phyloP scores from a whole-genome alignment of 1,284 basidiomycete genomes.

The Exobasidium rhododendri region DNA sequence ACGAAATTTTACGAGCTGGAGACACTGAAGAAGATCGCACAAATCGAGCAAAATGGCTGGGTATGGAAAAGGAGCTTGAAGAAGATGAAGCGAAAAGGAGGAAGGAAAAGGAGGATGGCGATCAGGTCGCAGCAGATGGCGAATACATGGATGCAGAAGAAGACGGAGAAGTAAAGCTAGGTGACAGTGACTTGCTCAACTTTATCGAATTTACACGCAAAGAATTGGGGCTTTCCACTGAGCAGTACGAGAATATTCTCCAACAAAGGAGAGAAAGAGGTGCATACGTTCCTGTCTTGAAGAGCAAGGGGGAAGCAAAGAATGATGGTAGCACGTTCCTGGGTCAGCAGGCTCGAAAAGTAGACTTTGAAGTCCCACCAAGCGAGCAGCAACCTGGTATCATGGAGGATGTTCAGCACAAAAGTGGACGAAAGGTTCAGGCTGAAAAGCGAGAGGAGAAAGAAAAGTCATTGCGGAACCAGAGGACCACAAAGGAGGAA shows the following conservation, averaged over 20 bases:
- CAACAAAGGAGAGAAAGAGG: conserved; percentile 24
- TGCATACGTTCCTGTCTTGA: conserved; percentile 22
- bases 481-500: not conserved
- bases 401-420: not conserved
- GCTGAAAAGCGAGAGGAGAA: not conserved
- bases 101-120: conserved; percentile 19
- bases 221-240: conserved; percentile 28
- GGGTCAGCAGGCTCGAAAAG: not conserved
- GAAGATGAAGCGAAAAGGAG: conserved; percentile 15
- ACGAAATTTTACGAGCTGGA: conserved; percentile 11
- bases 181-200: conserved; percentile 25
- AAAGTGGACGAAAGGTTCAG: not conserved
- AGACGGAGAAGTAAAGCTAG: conserved; percentile 13
- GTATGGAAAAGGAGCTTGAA: conserved; percentile 25
- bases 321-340: conserved; percentile 6
- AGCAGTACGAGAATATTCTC: conserved; percentile 34
- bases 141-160: conserved; percentile 11
- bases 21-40: conserved; percentile 19
- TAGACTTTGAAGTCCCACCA: not conserved
- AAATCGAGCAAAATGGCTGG: conserved; percentile 15
- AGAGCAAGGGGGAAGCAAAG: not conserved
- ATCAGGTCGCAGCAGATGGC: conserved; percentile 6
- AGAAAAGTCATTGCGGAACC: not conserved
- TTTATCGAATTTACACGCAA: conserved; percentile 36
- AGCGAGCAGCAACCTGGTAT: not conserved